Percentiles rank a stretch among this genome's conserved stretches.
Conservation (phyloP, 2,329 filamentous ascomycete species). For the Talaromyces sp. region DNA sequence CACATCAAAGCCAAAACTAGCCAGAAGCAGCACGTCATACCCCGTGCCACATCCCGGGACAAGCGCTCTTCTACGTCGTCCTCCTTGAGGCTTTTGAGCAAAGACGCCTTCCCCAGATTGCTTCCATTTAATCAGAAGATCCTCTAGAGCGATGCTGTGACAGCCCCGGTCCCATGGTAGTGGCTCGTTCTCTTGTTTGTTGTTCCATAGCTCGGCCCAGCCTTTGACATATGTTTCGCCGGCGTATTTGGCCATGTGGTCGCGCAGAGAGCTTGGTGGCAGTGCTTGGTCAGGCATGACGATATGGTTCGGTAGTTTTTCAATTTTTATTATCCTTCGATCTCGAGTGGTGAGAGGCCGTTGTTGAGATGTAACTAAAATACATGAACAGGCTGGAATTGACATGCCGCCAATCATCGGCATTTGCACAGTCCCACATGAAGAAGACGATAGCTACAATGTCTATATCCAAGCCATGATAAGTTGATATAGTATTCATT, state of each 20-base stretch:
- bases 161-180: slow-evolving; percentile 60
- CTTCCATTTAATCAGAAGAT: slow-evolving; percentile 45
- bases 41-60: slow-evolving; percentile 67
- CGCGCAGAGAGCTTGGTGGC: slow-evolving; percentile 25
- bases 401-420: not conserved
- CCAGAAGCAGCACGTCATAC: slow-evolving; percentile 74
- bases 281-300: slow-evolving; percentile 3
- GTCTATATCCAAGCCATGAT: not conserved
- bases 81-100: slow-evolving; percentile 20
- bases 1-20: slow-evolving; percentile 71
- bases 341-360: not conserved
- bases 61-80: slow-evolving; percentile 54
- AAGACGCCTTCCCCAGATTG: slow-evolving; percentile 38
- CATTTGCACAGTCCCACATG: not conserved
- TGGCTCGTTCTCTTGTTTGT: slow-evolving; percentile 45
- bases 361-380: not conserved
- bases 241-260: slow-evolving; percentile 44
- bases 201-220: slow-evolving; percentile 58
- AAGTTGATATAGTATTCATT: not conserved
- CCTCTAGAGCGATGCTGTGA: slow-evolving; percentile 58
- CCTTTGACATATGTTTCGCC: slow-evolving; percentile 43
- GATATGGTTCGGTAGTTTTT: not conserved
- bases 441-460: not conserved
- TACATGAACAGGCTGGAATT: not conserved
- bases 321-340: not conserved